These are phyloP conservation scores for Tetraselmis chui DNA, from an alignment of 139 green algal genomes.

Conservation along the genomic window DNA sequence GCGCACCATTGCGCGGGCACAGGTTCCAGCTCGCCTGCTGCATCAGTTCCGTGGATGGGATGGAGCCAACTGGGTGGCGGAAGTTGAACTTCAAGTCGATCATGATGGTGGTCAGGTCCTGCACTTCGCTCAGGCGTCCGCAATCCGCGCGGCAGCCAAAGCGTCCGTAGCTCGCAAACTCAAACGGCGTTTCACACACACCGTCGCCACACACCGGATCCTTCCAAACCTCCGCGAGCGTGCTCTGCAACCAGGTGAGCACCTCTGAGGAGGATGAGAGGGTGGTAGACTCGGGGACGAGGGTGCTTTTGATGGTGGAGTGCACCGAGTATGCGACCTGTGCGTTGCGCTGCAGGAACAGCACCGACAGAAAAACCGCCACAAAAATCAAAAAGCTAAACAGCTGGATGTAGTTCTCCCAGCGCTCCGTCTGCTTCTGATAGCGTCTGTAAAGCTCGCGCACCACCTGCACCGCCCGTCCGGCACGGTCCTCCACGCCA, in stretches of 20 bases:
- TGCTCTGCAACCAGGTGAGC: constrained; percentile 3
- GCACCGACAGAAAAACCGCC: constrained; percentile 52
- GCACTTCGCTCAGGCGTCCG: constrained; percentile 59
- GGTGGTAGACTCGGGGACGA: not conserved
- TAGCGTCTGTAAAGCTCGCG: constrained; percentile 44
- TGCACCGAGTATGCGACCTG: constrained; percentile 45
- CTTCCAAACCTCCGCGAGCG: constrained; percentile 54
- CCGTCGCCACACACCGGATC: constrained; percentile 78
- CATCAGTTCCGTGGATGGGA: constrained; percentile 66
- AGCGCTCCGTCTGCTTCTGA: constrained; percentile 55
- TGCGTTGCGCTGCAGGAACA: constrained; percentile 61
- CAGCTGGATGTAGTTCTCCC: constrained; percentile 59
- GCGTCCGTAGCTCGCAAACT: constrained; percentile 70
- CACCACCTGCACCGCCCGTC: constrained; percentile 40
- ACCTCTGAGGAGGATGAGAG: not conserved
- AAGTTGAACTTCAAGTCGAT: constrained; percentile 72
- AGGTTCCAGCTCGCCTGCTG: constrained; percentile 65
- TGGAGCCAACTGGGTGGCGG: constrained; percentile 50
- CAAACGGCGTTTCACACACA: constrained; percentile 67
- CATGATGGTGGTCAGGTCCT: constrained; percentile 59
- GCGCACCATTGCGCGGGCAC: constrained; percentile 46
- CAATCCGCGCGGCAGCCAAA: constrained; percentile 83
- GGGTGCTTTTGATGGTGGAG: not conserved
- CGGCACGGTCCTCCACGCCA: too few species aligned
- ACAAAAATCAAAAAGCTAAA: constrained; percentile 66